These are phyloP conservation scores for Aaosphaeria pasadenensis DNA, from an alignment of 2,329 filamentous ascomycete genomes.

Conservation along the genomic window DNA sequence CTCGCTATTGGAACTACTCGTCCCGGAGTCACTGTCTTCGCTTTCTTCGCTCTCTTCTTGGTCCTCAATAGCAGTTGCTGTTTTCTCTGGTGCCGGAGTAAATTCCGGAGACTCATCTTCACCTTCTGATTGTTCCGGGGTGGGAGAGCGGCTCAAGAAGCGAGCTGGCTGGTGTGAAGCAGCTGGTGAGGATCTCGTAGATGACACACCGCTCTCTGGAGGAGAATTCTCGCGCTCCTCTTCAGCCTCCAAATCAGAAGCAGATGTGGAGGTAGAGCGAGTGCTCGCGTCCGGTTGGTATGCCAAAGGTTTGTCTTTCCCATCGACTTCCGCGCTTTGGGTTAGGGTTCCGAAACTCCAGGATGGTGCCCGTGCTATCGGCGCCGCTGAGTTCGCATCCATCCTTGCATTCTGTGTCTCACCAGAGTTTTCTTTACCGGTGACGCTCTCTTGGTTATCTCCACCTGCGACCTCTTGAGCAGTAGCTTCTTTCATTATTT, in stretches of 20 bases:
- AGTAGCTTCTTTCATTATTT: neutral
- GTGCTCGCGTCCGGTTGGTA: conserved; percentile 3
- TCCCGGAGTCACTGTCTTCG: neutral
- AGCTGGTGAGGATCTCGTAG: conserved; percentile 18
- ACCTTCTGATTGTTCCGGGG: neutral
- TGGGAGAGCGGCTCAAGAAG: neutral
- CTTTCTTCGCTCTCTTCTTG: neutral
- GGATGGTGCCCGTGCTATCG: neutral
- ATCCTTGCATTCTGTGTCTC: neutral
- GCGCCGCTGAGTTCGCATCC: neutral
- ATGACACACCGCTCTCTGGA: conserved; percentile 11
- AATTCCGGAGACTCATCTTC: neutral
- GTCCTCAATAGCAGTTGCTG: neutral
- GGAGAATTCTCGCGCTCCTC: conserved; percentile 3
- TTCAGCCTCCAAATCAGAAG: conserved; percentile 3
- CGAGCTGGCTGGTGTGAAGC: conserved; percentile 4
- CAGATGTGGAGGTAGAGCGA: neutral
- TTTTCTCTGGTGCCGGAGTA: neutral
- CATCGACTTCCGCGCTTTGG: neutral
- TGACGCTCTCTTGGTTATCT: neutral
- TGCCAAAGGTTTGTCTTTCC: neutral
- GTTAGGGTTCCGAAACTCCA: no score
- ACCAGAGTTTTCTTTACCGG: neutral
- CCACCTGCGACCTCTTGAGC: neutral
- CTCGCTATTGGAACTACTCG: neutral